Base-by-base conservation (phyloP, 2,329 filamentous ascomycete species). In the Paramyrothecium sp. region DNA sequence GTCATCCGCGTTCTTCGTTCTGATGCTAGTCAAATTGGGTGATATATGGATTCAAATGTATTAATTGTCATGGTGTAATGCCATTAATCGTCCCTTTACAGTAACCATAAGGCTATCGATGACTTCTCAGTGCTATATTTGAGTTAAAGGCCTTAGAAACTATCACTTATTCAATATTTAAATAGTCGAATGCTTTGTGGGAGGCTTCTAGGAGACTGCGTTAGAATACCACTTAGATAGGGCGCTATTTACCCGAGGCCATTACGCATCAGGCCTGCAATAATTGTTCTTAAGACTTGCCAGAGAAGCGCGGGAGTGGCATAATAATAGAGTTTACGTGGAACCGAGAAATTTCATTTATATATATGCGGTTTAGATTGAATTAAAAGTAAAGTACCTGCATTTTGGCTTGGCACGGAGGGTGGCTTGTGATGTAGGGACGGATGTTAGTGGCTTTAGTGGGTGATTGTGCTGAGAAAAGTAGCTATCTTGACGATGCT, bases 341-440 rank as follows among this genome's bases (percentile, higher is more conserved):
- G 10, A 26, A 10, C 12, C 41, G 33, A 49, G 53, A 10, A 49
- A 54, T 8, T 49, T 54, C 11, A 54, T 48, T 8, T 23, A n/a
- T 54, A 7, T 54, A 7, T 54, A 33, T n/a, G 53, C 23, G 7
- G 23, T 54, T 54, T 20, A 54, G 21, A 54, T 54, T n/a, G 41
- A 19, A 7, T 49, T 54, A 44, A 48, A 54, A 8, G 7, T 22
- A 49, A 54, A 54, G 53, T 54, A 54, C 53, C 41, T 54, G 41
- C 5, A 54, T 54, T 54, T 54, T 54, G 41, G 53, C 53, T 54
- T 21, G 53, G 38, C 53, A 54, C 53, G 53, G 38, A 54, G 53
- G 38, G 53, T 54, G 41, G 53, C 53, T 54, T 44, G 53, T 23
- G 53, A 54, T 44, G 22, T 44, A 48, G 53, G 53, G 53, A 54